Conservation (phyloP, 768 basidiomycete genomes). For the Termitomyces sp. region DNA sequence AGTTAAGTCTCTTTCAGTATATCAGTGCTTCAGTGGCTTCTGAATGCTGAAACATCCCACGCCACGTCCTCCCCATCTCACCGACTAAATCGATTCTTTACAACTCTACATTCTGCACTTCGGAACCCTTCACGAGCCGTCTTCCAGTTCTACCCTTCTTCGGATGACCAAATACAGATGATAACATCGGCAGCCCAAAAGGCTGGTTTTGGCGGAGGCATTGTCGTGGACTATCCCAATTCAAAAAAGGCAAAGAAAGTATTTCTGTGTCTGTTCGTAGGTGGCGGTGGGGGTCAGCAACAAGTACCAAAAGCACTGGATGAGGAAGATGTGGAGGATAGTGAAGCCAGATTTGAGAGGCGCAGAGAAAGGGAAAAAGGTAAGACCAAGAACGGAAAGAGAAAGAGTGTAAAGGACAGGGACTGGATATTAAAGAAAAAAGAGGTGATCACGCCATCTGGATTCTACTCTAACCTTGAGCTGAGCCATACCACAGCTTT, state of each 20-base stretch:
- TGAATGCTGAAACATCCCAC: conserved; percentile 92
- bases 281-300: conserved; percentile 58
- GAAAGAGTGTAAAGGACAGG: conserved; percentile 66
- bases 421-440: conserved; percentile 98
- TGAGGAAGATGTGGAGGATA: conserved; percentile 54
- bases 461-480: background rate
- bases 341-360: conserved; percentile 67
- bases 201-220: conserved; percentile 94
- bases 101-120: conserved; percentile 82
- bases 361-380: conserved; percentile 63
- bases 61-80: conserved; percentile 87
- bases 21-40: conserved; percentile 97
- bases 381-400: conserved; percentile 58
- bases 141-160: conserved; percentile 94
- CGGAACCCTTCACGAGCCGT: conserved; percentile 83
- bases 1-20: conserved; percentile 47
- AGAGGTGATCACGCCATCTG: conserved; percentile 49
- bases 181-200: conserved; percentile 90
- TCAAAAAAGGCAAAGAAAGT: conserved; percentile 94
- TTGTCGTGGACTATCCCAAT: conserved; percentile 97
- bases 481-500: conserved; percentile 43
- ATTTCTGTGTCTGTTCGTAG: conserved; percentile 90
- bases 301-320: conserved; percentile 76
- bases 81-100: conserved; percentile 85
- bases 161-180: conserved; percentile 94